These are phyloP conservation scores for Trichoderma brevicompactum DNA, from an alignment of 2,329 filamentous ascomycete species.

Conservation along the genomic window DNA sequence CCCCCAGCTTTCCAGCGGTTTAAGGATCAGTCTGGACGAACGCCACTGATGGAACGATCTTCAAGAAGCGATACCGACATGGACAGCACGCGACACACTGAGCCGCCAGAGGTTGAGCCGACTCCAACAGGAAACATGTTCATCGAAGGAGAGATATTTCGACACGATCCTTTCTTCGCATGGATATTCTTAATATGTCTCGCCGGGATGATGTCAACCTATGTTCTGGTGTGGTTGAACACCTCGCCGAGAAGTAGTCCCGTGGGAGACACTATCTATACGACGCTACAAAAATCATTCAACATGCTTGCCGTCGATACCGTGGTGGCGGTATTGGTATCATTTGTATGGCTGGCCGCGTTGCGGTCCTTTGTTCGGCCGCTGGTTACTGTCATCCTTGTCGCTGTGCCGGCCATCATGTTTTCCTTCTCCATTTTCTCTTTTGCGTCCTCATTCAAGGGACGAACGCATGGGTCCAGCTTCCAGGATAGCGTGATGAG, in stretches of 20 bases:
- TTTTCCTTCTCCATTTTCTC: conserved; percentile 91
- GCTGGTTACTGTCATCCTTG: conserved; percentile 78
- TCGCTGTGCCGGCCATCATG: conserved; percentile 84
- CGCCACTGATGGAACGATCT: conserved; percentile 47
- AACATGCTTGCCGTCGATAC: conserved; percentile 91
- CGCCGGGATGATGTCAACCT: conserved; percentile 83
- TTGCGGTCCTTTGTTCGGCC: conserved; percentile 85
- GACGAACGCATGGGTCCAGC: conserved; percentile 71
- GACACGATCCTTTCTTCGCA: conserved; percentile 89
- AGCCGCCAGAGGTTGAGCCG: conserved; percentile 45
- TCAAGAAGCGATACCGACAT: conserved; percentile 55
- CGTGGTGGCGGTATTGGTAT: conserved; percentile 83
- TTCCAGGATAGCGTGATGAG: conserved; percentile 91
- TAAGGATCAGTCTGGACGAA: conserved; percentile 46
- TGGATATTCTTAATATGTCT: conserved; percentile 86
- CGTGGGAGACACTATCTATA: conserved; percentile 93
- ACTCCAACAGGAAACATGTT: conserved; percentile 54
- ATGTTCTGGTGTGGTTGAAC: conserved; percentile 87
- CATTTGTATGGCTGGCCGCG: conserved; percentile 86
- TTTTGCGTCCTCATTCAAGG: conserved; percentile 86
- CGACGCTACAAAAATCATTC: conserved; percentile 82
- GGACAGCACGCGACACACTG: conserved; percentile 45
- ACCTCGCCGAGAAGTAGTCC: conserved; percentile 74
- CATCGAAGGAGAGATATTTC: conserved; percentile 69
- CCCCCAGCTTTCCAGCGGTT: conserved; percentile 68